Base-by-base conservation (phyloP, 352 stramenopile species). In the Saprolegnia diclina region DNA sequence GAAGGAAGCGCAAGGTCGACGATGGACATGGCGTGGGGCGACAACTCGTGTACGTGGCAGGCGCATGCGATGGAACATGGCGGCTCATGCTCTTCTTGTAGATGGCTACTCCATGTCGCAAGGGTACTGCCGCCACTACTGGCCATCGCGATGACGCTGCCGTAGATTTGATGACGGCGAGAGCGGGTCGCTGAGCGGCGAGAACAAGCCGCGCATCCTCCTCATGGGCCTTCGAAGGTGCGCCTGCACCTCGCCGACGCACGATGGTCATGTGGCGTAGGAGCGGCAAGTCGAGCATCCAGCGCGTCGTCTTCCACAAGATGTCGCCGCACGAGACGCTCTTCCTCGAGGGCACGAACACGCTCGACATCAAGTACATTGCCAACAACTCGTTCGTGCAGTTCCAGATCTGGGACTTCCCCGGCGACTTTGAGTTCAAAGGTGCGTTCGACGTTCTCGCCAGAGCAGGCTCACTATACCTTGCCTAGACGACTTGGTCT, bases 381-480 rank as follows among this genome's bases (percentile, higher is more conserved):
- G 94, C 96, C 79, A 98, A 99, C 81, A 99, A 98, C 64, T 92
- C 94, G 29, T 96, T 99, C 53, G 96, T 98, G 76, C 90, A 98
- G 72, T 99, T 99, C 77, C 96, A 98, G 73, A 98, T 99, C 77
- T 99, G 94, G 92, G 97, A 99, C 76, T 99, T 99, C 74, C 96
- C 96, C 0, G 97, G 96, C 22, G 96, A 99, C 68, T 95, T 94
- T 63, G 85, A 95, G 69, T 92, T 96, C 56, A 93, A 93, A 76
- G 80, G 80, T 87, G 26, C 13, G 29, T 52, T 37, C 22, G 9
- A 37, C 21, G 14, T 21, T n/a, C 9, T 63, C 11, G 65, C 35
- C 45, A 45, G 9, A 21, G 71, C 22, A 71, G 79, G 52, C 80
- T 87, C 48, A 67, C 76, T 48, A 22, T 2, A 35, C 29, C 29